Base-by-base conservation (phyloP, 2,329 filamentous ascomycete genomes). In the Coniochaeta prunicola region DNA sequence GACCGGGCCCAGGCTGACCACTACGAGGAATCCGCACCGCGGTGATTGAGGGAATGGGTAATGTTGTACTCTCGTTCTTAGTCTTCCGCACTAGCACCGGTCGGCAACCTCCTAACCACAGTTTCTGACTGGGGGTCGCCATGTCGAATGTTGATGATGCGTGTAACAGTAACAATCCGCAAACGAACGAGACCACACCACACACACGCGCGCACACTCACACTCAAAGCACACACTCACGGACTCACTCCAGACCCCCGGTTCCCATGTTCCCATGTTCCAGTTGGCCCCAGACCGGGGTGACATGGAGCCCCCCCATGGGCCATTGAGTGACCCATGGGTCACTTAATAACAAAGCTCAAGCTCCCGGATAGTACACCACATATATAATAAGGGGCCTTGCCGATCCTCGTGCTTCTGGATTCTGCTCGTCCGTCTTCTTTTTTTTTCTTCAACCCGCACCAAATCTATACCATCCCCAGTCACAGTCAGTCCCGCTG, bases 341-440 rank as follows among this genome's bases (percentile, higher is more conserved):
- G 24, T n/a, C 45, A 50, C 12, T 50, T 50, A 50, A 50, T 50
- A 50, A 50, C 45, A 17, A 15, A 50, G 45, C 45, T 50, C 26
- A 30, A 50, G 45, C 45, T 50, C 45, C 45, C 45, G 24, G 24
- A 50, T 50, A 30, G 45, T 50, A 50, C 45, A 50, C 45, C 45
- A 17, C 45, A 28, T 50, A 50, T 50, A 50, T 50, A 50, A 50
- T 50, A 50, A 50, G 45, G 45, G 45, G 45, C 45, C 53, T 17
- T 26, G 53, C 33, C 53, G 53, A 55, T 55, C 53, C 30, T 55
- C 53, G 12, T 55, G 19, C 33, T 55, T 55, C 53, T 55, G 28
- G 17, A 30, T 55, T 13, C 13, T 36, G 30, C 50, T 36, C 28
- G 33, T 55, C 30, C 53, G 30, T 36, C 53, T 55, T 34, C 28